Evolutionary conservation across 768 basidiomycete species (phyloP).

Genomic region (Lactarius sanguifluus): DNA sequence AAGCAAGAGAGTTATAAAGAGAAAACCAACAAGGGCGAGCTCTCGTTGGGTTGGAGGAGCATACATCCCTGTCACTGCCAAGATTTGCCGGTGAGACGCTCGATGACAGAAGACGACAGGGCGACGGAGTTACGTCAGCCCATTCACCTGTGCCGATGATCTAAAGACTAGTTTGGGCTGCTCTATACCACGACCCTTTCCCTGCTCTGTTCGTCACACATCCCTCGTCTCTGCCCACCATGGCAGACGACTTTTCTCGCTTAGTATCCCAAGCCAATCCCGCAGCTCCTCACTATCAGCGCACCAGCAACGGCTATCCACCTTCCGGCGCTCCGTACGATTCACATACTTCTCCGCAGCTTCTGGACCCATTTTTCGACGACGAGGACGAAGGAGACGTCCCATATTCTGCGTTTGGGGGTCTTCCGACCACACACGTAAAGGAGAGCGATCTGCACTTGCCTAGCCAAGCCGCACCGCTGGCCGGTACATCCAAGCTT

Average conservation of each 20-base stretch:
- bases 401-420: constrained; percentile 67
- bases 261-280: constrained; percentile 74
- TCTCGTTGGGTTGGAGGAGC: constrained; percentile 35
- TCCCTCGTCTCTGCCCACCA: constrained; percentile 32
- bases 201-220: not conserved
- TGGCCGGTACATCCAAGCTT: constrained; percentile 54
- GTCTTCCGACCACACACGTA: constrained; percentile 43
- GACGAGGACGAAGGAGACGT: constrained; percentile 71
- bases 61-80: constrained; percentile 16
- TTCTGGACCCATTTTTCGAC: constrained; percentile 85
- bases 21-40: constrained; percentile 33
- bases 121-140: constrained; percentile 8
- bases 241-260: constrained; percentile 73
- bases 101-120: constrained; percentile 2
- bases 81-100: not conserved
- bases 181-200: not conserved
- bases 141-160: constrained; percentile 4
- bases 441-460: constrained; percentile 57
- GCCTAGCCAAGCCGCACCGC: constrained; percentile 55
- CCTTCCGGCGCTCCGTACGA: constrained; percentile 49
- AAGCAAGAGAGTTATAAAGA: constrained; percentile 34
- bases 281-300: constrained; percentile 52
- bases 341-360: constrained; percentile 38
- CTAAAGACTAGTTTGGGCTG: not conserved
- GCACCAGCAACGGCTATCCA: constrained; percentile 58